Evolutionary conservation across 495 filamentous ascomycete species (phyloP), one percentile per base, ranked within the genome.

Genomic region (Amphirosellinia nigrospora): DNA sequence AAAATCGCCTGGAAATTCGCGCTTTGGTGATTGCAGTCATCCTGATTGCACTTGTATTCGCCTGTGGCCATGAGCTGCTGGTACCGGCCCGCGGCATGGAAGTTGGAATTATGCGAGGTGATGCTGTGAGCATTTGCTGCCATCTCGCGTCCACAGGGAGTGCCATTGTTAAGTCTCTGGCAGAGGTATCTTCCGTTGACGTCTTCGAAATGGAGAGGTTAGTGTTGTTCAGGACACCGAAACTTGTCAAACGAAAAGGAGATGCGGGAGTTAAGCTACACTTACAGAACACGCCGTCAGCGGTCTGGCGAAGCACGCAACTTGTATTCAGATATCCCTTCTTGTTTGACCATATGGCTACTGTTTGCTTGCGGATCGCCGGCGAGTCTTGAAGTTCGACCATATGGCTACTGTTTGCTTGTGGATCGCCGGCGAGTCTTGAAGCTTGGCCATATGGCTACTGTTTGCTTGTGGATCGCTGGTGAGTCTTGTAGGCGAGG

Each of bases 81-180:
- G 53, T 58, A 58, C 19, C 28, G 32, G 11, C 53, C 15, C 16
- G 53, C 15, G 15, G 15, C 21, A 36, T 58, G 53, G 21, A 58
- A 58, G 30, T 58, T 19, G 28, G 53, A 58, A 4, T 58, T 58
- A 36, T 58, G 53, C 28, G 53, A 58, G 28, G 28, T 58, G 53
- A 58, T 58, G 30, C 32, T 58, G 16, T 36, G 53, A 16, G 3
- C n/a, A 10, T 15, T 36, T 13, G 13, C 53, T n/a, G 53, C 53
- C 8, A 58, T 36, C 48, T 52, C 23, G 5, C 48, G n/a, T n/a
- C n/a, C n/a, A n/a, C 55, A 58, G 19, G 2, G 32, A 21, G 11
- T 21, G 19, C 30, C 55, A 21, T 36, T 36, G 9, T 21, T 16
- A 32, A 58, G 1, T 10, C 55, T 58, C 11, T 53, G 50, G 50